Percentiles rank a stretch among this genome's conserved stretches.
phyloP scores from a whole-genome alignment of 2,329 filamentous ascomycete species.

The Sporothrix pallida region DNA sequence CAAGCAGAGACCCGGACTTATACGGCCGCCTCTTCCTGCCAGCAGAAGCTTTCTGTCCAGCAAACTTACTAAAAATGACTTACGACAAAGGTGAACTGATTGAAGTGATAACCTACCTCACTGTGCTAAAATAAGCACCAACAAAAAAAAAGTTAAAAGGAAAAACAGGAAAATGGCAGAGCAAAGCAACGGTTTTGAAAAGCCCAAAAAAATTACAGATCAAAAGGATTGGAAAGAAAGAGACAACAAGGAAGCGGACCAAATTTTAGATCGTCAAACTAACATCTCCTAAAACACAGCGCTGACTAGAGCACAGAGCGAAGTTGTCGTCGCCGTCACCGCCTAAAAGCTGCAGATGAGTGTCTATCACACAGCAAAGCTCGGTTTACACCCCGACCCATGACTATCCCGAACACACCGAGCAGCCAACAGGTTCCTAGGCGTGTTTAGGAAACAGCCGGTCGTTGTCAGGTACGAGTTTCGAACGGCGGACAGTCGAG shows the following conservation, averaged over 20 bases:
- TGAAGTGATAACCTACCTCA: not conserved
- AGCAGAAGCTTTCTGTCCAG: not conserved
- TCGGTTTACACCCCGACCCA: no score
- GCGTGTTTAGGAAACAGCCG: no score
- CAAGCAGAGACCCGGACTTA: not conserved
- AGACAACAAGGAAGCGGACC: not conserved
- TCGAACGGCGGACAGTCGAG: no score
- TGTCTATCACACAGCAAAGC: not conserved
- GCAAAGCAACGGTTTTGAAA: not conserved
- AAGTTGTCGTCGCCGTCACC: not conserved
- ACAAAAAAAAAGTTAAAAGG: slow-evolving; percentile 15
- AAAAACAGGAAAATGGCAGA: slow-evolving; percentile 7
- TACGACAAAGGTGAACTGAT: slow-evolving; percentile 18
- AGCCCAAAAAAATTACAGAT: not conserved
- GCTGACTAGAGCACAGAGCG: slow-evolving; percentile 10
- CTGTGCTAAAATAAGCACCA: not conserved
- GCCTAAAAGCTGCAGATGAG: not conserved
- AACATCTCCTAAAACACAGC: not conserved
- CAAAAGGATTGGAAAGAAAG: no score
- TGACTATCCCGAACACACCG: no score
- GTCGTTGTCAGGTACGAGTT: no score
- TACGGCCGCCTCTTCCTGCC: not conserved
- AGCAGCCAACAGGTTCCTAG: no score
- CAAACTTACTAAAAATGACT: slow-evolving; percentile 4
- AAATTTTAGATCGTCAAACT: not conserved